phyloP scores from a whole-genome alignment of 257 asterid species.

The Nyctanthes arbortristis region DNA sequence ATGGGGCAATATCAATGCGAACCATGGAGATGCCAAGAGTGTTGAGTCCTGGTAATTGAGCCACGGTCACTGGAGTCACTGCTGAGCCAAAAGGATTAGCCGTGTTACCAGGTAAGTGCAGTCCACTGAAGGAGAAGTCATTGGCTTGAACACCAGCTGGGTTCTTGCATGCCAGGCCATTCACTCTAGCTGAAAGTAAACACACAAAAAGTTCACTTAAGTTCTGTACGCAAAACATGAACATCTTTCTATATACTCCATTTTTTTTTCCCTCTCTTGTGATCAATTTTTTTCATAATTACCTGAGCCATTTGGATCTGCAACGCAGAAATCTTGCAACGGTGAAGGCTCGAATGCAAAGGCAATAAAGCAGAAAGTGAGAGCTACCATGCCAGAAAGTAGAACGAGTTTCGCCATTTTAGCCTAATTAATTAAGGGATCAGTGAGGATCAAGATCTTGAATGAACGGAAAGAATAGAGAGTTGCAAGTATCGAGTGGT shows the following conservation, averaged over 20 bases:
- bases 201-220: background rate
- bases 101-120: constrained; percentile 27
- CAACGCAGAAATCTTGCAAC: constrained; percentile 46
- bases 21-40: constrained; percentile 15
- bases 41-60: constrained; percentile 18
- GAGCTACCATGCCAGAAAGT: constrained; percentile 17
- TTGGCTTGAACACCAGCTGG: constrained; percentile 9
- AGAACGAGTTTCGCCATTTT: constrained; percentile 17
- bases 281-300: no score
- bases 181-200: constrained; percentile 19
- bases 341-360: constrained; percentile 42
- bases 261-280: background rate
- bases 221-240: background rate
- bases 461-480: background rate
- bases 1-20: background rate
- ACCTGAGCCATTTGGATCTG: constrained; percentile 34
- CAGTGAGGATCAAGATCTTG: background rate
- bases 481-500: constrained; percentile 4
- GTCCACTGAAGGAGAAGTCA: constrained; percentile 32
- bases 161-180: constrained; percentile 17
- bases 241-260: background rate
- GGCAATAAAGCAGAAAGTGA: constrained; percentile 24
- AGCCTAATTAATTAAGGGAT: no score
- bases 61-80: constrained; percentile 19
- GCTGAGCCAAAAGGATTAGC: constrained; percentile 22